These are phyloP conservation scores for Marchantia polymorpha DNA, from an alignment of 225 moss, liverwort and hornwort species.

Conservation along the genomic window DNA sequence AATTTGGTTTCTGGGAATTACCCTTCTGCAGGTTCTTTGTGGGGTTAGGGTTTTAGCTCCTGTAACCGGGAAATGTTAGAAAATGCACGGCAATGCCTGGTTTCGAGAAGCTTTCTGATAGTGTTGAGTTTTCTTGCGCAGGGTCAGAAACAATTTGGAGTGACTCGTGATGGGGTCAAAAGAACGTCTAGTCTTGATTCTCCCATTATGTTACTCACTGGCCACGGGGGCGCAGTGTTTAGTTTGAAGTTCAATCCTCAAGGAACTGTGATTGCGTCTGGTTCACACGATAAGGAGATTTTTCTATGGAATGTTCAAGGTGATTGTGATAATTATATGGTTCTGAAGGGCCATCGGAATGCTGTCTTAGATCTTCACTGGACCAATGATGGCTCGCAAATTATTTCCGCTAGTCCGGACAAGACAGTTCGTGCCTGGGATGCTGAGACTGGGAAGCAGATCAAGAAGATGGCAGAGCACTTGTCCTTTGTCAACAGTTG, in stretches of 20 bases:
- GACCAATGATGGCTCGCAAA: slow-evolving; percentile 86
- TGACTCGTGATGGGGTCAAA: slow-evolving; percentile 57
- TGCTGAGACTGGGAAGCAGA: slow-evolving; percentile 88
- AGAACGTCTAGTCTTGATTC: slow-evolving; percentile 90
- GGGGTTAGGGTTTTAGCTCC: slow-evolving; percentile 23
- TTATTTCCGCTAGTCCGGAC: slow-evolving; percentile 92
- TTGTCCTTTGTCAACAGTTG: slow-evolving; percentile 85
- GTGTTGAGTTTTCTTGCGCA: background rate
- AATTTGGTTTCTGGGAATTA: background rate
- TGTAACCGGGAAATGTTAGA: background rate
- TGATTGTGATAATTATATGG: slow-evolving; percentile 87
- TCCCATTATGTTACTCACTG: slow-evolving; percentile 90
- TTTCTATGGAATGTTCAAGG: slow-evolving; percentile 99
- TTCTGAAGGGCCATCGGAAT: slow-evolving; percentile 91
- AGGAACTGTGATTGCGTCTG: slow-evolving; percentile 91
- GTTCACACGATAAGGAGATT: slow-evolving; percentile 92
- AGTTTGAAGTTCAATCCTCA: slow-evolving; percentile 90
- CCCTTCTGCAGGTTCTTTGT: background rate
- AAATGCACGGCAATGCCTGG: background rate
- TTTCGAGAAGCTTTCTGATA: background rate
- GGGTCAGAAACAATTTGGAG: slow-evolving; percentile 45
- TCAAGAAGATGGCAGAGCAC: slow-evolving; percentile 98
- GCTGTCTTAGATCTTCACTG: slow-evolving; percentile 90
- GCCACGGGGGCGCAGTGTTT: slow-evolving; percentile 79
- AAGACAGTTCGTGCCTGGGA: slow-evolving; percentile 98